These are phyloP conservation scores for Epichloe hybrida DNA, from an alignment of 2,329 filamentous ascomycete genomes.

Conservation along the genomic window DNA sequence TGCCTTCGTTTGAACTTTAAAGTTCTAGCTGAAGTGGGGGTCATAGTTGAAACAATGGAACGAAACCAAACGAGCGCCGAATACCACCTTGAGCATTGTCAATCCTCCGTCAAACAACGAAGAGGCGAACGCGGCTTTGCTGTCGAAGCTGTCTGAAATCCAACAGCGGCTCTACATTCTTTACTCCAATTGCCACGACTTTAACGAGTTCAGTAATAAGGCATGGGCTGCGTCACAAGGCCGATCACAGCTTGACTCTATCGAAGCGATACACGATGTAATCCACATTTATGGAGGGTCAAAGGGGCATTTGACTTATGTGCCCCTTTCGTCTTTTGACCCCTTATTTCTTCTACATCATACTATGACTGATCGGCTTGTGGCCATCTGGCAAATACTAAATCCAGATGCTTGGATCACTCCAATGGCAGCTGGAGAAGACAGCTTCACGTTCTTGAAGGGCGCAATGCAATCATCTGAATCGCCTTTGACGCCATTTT, in stretches of 20 bases:
- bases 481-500: constrained; percentile 56
- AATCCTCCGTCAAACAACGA: constrained; percentile 42
- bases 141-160: constrained; percentile 35
- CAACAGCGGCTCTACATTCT: constrained; percentile 54
- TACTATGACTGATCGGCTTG: constrained; percentile 58
- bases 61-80: constrained; percentile 45
- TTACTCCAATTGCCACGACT: constrained; percentile 54
- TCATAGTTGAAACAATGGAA: constrained; percentile 43
- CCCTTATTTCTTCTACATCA: constrained; percentile 71
- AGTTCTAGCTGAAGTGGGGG: not conserved
- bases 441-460: constrained; percentile 45
- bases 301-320: constrained; percentile 56
- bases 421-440: constrained; percentile 37
- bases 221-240: constrained; percentile 39
- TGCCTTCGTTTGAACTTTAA: not conserved
- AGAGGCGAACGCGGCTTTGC: constrained; percentile 32
- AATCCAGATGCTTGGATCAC: constrained; percentile 55
- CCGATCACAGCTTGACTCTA: constrained; percentile 43
- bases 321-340: constrained; percentile 64
- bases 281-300: constrained; percentile 46
- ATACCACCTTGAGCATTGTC: constrained; percentile 15
- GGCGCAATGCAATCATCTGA: constrained; percentile 40
- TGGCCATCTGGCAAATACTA: constrained; percentile 65
- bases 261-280: constrained; percentile 51
- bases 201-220: constrained; percentile 56